Percentiles rank a stretch among this genome's conserved stretches.
Conservation (phyloP, 2,329 filamentous ascomycete genomes). For the Hypoxylon sp. region DNA sequence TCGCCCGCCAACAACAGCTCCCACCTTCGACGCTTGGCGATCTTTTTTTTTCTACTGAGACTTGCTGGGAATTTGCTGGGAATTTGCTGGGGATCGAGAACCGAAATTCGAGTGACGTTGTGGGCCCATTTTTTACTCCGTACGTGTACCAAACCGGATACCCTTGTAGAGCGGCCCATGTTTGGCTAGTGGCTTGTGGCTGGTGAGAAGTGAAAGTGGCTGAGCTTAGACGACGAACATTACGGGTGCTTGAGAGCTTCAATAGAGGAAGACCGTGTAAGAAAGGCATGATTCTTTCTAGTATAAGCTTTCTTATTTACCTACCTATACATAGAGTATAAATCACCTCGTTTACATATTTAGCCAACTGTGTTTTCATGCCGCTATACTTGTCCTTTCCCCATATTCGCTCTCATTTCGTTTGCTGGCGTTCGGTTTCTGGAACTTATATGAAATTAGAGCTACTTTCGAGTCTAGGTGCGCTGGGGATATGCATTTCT, state of each 20-base stretch:
- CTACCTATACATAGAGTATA: background rate
- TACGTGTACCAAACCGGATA: constrained; percentile 25
- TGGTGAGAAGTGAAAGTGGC: constrained; percentile 3
- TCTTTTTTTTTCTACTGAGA: constrained; percentile 12
- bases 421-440: background rate
- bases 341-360: background rate
- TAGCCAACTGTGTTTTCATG: background rate
- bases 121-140: constrained; percentile 28
- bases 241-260: background rate
- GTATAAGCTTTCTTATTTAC: background rate
- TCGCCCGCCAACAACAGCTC: constrained; percentile 9
- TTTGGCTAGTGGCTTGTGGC: constrained; percentile 8
- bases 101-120: constrained; percentile 36
- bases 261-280: background rate
- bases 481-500: too few relatives aligned
- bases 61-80: background rate
- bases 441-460: background rate
- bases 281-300: background rate
- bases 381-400: background rate
- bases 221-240: background rate
- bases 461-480: background rate
- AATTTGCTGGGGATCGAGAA: constrained; percentile 17
- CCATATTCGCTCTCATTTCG: background rate
- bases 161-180: background rate
- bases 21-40: constrained; percentile 22